A percentile compares a stretch with the other conserved stretches of the same genome.
These are phyloP conservation scores for Hansfordia pulvinata DNA, from an alignment of 2,329 filamentous ascomycete species.

Conservation along the genomic window DNA sequence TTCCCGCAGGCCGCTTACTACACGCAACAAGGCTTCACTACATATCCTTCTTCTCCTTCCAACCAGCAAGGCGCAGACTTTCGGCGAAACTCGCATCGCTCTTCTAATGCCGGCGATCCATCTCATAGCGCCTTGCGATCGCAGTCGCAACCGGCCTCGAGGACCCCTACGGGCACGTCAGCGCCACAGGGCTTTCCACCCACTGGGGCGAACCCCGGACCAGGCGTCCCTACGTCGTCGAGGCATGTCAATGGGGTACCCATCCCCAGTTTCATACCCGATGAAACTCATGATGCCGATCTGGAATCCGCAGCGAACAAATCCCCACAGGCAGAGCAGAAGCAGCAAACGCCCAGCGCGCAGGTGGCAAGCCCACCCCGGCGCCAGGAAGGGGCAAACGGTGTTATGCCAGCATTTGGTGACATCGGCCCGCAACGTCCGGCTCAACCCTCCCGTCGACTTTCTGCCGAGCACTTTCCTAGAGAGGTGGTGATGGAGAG, in stretches of 20 bases:
- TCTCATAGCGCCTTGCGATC: constrained; percentile 45
- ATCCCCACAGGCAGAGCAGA: constrained; percentile 34
- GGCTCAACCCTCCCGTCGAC: constrained; percentile 25
- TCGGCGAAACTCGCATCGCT: constrained; percentile 42
- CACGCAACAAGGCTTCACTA: constrained; percentile 32
- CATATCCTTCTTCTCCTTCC: constrained; percentile 43
- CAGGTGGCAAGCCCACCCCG: constrained; percentile 12
- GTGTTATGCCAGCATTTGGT: constrained; percentile 29
- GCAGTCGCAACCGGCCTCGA: constrained; percentile 51
- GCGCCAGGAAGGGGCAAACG: constrained; percentile 16
- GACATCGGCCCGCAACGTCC: constrained; percentile 25
- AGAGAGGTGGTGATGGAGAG: constrained; percentile 40
- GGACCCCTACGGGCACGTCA: constrained; percentile 21
- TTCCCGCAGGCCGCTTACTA: constrained; percentile 28
- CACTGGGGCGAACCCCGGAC: constrained; percentile 22
- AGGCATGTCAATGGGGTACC: constrained; percentile 33
- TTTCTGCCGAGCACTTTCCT: constrained; percentile 39
- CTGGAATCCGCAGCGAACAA: constrained; percentile 26
- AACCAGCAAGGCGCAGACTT: constrained; percentile 33
- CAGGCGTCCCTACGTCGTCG: constrained; percentile 19
- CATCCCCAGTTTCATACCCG: constrained; percentile 41
- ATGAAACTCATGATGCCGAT: constrained; percentile 33
- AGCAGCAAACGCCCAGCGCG: constrained; percentile 24
- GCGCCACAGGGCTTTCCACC: constrained; percentile 14
- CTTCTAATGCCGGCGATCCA: constrained; percentile 33